These are phyloP conservation scores for Lasiodiplodia sp. DNA, from an alignment of 2,329 filamentous ascomycete species.

Conservation along the genomic window DNA sequence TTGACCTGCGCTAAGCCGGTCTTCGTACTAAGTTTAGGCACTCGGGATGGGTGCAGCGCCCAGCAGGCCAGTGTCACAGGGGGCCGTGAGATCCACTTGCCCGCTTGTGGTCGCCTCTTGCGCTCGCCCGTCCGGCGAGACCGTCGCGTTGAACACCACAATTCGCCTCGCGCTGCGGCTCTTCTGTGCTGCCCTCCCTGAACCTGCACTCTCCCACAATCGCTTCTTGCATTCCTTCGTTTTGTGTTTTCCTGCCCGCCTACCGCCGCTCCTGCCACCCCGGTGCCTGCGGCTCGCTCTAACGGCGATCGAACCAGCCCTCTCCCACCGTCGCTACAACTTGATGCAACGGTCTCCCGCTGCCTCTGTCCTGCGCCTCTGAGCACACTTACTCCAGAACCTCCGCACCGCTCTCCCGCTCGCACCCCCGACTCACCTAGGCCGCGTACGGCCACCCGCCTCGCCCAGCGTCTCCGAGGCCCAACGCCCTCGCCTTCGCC, in stretches of 20 bases:
- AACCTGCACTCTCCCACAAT: slow-evolving; percentile 12
- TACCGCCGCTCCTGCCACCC: slow-evolving; percentile 16
- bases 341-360: slow-evolving; percentile 10
- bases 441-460: slow-evolving; percentile 8
- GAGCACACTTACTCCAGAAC: background rate
- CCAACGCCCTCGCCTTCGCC: slow-evolving; percentile 10
- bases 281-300: slow-evolving; percentile 8
- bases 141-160: slow-evolving; percentile 25
- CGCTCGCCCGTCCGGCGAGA: slow-evolving; percentile 23
- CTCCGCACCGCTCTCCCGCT: background rate
- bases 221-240: slow-evolving; percentile 18
- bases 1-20: slow-evolving; percentile 23
- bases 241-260: slow-evolving; percentile 14
- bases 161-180: slow-evolving; percentile 26
- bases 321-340: slow-evolving; percentile 21
- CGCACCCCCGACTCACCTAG: background rate
- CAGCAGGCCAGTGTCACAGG: slow-evolving; percentile 12
- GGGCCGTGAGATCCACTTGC: slow-evolving; percentile 26
- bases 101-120: slow-evolving; percentile 25
- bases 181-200: slow-evolving; percentile 16
- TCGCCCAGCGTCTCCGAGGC: slow-evolving; percentile 14
- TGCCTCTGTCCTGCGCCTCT: slow-evolving; percentile 1
- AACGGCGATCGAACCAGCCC: slow-evolving; percentile 19
- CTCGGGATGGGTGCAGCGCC: slow-evolving; percentile 21
- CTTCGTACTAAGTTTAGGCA: slow-evolving; percentile 27